Base-by-base conservation (phyloP, 2,329 filamentous ascomycete species). In the Incumbomyces delicatus region DNA sequence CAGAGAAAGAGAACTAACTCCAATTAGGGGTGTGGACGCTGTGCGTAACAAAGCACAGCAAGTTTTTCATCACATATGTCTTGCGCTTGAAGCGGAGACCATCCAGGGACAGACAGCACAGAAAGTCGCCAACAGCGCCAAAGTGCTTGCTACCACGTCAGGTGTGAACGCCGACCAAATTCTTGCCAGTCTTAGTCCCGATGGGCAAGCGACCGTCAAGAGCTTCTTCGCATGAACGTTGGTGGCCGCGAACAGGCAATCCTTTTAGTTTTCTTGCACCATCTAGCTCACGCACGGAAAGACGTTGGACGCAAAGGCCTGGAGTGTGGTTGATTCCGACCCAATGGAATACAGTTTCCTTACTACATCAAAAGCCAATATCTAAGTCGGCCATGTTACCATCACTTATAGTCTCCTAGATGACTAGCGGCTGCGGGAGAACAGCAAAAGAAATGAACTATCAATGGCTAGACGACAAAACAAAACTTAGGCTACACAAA, bases 61-160 rank as follows among this genome's bases (percentile, higher is more conserved):
- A 64, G 77, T 89, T 50, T 96, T 98, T 62, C 78, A 83, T 20
- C 84, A 80, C 59, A 85, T 96, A 47, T 87, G 83, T 20, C 83
- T 94, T 64, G 90, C 89, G 16, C 79, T 98, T 12, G 90, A 95
- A 61, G 84, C 87, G 5, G 87, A 95, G 61, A 90, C 89, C 14
- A 73, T 98, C 34, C 85, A 89, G 61, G 89, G 89, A 16, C 80
- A 88, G 61, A 88, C 85, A 16, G 87, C 86, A 20, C 77, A 73
- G 51, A 80, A 83, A 51, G 84, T 95, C 48, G 85, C 87, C 29
- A 73, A 73, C 37, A 81, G 87, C 2, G 85, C 85, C 31, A 94
- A 94, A 69, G 70, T 78, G 44, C 74, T 98, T 42, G 76, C 95
- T 34, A 75, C 80, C 50, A 76, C 77, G 27, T 82, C 87, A 4